Evolutionary conservation across 2,329 filamentous ascomycete genomes (phyloP), one percentile per base, ranked within the genome.

Genomic region (Fusarium sp.): DNA sequence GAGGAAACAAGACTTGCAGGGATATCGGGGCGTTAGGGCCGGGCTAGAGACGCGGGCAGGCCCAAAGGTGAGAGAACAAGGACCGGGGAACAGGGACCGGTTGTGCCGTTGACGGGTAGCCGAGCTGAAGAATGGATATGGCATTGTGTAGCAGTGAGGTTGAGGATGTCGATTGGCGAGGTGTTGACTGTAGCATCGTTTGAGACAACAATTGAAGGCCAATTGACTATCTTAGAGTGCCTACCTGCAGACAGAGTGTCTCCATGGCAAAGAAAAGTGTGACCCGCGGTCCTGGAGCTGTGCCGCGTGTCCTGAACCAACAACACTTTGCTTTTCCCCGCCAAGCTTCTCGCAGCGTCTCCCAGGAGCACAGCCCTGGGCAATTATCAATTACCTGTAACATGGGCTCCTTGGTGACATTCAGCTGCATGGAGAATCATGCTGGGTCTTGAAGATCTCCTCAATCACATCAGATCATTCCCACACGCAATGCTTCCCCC

Each of bases 101-200:
- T 22, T n/a, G 20, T 9, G 47, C 30, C 54, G 12, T 25, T 12
- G 47, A 45, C 27, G 47, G 15, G 32, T 35, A 27, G 7, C 45
- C 45, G 61, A 63, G 45, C 40, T 62, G 59, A 47, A 50, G 40
- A 45, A 61, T 45, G 58, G 59, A 27, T 30, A 22, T 20, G 27
- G 3, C 4, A n/a, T 59, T 11, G 27, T 32, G 47, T 50, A 50
- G 25, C 25, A 50, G 45, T 50, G 45, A 54, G 11, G 47, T 32
- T 54, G 27, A 54, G 17, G 17, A 54, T 8, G 6, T n/a, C 30
- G 47, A 52, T 52, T 52, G 27, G 17, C 27, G 47, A 54, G 25
- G 17, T 20, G 47, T n/a, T n/a, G 6, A 20, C 17, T 11, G 47
- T 54, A 12, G 9, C 27, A 54, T 54, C 4, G 27, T 14, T 30